Evolutionary conservation across 2,329 filamentous ascomycete species (phyloP).

Genomic region (Colletotrichum echinochloae): DNA sequence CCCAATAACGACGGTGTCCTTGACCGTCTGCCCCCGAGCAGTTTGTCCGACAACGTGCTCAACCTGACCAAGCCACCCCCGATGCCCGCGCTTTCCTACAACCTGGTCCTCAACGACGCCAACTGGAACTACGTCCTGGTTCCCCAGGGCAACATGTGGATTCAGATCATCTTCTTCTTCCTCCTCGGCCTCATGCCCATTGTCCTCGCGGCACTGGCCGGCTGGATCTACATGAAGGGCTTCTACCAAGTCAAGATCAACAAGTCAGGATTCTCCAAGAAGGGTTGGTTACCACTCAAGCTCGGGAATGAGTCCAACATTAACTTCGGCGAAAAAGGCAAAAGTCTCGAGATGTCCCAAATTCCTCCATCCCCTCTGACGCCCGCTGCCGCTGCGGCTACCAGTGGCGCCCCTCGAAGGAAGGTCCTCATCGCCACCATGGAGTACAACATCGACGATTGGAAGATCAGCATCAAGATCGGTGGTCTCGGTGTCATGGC

Average conservation of each 20-base stretch:
- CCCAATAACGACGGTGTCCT: conserved; percentile 71
- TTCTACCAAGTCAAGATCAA: conserved; percentile 70
- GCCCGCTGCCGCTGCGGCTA: conserved; percentile 36
- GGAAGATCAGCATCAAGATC: conserved; percentile 78
- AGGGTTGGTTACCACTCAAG: conserved; percentile 46
- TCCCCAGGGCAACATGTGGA: conserved; percentile 63
- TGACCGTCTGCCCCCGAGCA: conserved; percentile 71
- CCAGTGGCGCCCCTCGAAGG: conserved; percentile 51
- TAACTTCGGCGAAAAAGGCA: conserved; percentile 48
- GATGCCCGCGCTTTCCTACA: conserved; percentile 65
- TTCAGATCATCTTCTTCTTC: conserved; percentile 65
- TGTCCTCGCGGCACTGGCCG: conserved; percentile 59
- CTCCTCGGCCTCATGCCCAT: conserved; percentile 66
- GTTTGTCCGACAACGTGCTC: conserved; percentile 65
- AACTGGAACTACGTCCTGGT: conserved; percentile 63
- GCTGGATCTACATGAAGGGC: conserved; percentile 67
- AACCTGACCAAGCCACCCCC: conserved; percentile 69
- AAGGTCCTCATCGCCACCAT: conserved; percentile 76
- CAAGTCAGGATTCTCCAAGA: conserved; percentile 46
- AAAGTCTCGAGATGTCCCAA: conserved; percentile 42
- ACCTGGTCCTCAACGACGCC: conserved; percentile 66
- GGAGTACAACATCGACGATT: conserved; percentile 79
- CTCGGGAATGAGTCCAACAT: conserved; percentile 48
- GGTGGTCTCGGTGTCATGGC: conserved; percentile 78
- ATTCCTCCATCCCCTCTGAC: conserved; percentile 34